Conservation (phyloP, 2,329 filamentous ascomycete genomes). For the Tolypocladium ovalisporum region DNA sequence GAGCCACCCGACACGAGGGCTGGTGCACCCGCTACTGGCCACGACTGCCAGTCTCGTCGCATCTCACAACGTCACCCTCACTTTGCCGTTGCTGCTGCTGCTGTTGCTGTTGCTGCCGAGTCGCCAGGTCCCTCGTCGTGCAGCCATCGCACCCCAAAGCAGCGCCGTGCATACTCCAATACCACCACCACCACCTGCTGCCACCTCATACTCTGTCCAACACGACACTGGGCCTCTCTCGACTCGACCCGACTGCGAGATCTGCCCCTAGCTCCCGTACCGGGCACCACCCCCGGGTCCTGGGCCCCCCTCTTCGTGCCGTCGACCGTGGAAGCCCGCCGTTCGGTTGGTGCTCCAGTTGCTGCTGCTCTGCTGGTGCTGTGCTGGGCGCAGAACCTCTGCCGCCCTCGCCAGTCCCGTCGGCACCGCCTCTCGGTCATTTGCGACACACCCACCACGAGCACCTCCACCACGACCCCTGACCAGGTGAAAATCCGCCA, state of each 20-base stretch:
- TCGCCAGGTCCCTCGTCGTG: background rate
- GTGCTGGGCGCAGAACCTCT: background rate
- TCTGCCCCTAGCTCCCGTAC: constrained; percentile 3
- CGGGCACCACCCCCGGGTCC: constrained; percentile 1
- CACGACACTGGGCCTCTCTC: constrained; percentile 1
- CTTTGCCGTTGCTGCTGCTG: background rate
- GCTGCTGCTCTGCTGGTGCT: too few species aligned
- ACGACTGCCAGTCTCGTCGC: background rate
- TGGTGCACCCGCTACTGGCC: background rate
- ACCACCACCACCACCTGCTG: constrained; percentile 11
- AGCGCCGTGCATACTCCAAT: constrained; percentile 20
- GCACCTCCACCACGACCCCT: constrained; percentile 1
- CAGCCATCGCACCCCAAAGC: constrained; percentile 13
- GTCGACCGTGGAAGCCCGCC: background rate
- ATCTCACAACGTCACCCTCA: background rate
- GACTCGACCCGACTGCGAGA: constrained; percentile 4
- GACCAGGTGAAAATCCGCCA: background rate
- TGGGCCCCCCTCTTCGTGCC: background rate
- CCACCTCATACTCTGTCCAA: constrained; percentile 4
- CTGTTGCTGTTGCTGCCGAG: constrained; percentile 1
- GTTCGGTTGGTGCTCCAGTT: too few species aligned
- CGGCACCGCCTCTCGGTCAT: constrained; percentile 1
- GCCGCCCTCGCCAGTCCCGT: background rate
- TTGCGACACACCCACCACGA: constrained; percentile 1
- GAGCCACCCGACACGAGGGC: background rate